A percentile compares a stretch with the other conserved stretches of the same genome.
Conservation (phyloP, 2,329 filamentous ascomycete genomes). For the Epichloe festucae region DNA sequence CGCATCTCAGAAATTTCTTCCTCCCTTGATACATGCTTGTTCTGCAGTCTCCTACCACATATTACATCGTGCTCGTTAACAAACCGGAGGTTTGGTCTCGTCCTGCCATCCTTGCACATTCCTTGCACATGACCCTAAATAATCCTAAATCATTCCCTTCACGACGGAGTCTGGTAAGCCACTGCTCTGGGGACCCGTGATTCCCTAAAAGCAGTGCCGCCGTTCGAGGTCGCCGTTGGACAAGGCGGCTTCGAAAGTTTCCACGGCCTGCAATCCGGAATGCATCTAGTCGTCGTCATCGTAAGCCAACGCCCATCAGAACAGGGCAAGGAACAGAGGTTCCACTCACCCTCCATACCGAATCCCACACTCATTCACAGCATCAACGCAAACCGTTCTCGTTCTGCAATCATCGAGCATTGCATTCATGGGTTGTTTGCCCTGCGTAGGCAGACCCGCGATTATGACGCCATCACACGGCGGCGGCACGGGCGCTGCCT, state of each 20-base stretch:
- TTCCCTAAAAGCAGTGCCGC: neutral
- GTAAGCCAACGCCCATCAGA: neutral
- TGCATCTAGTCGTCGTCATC: constrained; percentile 7
- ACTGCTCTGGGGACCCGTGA: too few species aligned
- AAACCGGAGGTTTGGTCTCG: neutral
- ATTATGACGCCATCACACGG: neutral
- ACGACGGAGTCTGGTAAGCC: neutral
- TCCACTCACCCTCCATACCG: constrained; percentile 12
- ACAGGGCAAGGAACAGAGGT: neutral
- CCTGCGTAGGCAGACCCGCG: neutral
- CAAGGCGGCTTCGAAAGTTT: constrained; percentile 9
- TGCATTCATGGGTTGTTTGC: neutral
- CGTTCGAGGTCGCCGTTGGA: constrained; percentile 1
- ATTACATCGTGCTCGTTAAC: neutral
- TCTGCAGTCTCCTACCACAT: too few species aligned
- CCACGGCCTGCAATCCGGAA: constrained; percentile 13
- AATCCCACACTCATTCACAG: constrained; percentile 13
- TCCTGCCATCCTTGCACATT: neutral
- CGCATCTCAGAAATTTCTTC: neutral
- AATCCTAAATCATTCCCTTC: neutral
- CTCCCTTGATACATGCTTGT: neutral
- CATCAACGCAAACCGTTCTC: constrained; percentile 14
- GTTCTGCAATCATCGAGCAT: constrained; percentile 11
- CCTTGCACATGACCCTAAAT: neutral
- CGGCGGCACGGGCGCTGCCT: neutral